Conservation (phyloP, 345 rosid genomes). For the Jatropha curcas region DNA sequence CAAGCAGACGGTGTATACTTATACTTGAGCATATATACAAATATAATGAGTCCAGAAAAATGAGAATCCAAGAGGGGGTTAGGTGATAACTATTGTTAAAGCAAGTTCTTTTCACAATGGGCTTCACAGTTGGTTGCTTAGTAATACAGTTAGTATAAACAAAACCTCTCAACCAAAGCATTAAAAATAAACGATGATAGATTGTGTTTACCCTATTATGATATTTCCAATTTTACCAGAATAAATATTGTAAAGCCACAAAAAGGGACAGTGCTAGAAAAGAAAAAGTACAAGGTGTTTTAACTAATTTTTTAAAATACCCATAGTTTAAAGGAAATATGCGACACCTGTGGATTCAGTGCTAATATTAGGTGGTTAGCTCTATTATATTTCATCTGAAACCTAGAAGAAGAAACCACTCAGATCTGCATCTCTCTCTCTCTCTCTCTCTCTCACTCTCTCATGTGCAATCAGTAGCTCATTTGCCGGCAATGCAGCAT, state of each 20-base stretch:
- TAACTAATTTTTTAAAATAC: not conserved
- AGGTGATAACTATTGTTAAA: not conserved
- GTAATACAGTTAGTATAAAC: not conserved
- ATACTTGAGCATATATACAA: not conserved
- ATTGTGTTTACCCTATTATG: not conserved
- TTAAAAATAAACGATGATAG: not conserved
- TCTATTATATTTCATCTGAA: too few relatives aligned
- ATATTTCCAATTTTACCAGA: not conserved
- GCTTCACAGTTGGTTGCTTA: not conserved
- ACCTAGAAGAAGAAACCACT: not conserved
- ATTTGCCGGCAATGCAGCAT: not conserved
- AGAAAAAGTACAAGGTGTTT: not conserved
- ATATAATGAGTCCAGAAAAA: not conserved
- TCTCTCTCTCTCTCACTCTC: not conserved
- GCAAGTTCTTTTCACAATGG: not conserved
- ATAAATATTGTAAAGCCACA: not conserved
- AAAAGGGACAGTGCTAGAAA: not conserved
- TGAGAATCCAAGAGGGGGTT: not conserved
- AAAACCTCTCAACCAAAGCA: not conserved
- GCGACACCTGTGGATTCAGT: not conserved
- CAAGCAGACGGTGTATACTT: conserved; percentile 6
- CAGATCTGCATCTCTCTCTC: not conserved
- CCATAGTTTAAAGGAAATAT: not conserved
- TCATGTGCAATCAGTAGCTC: too few relatives aligned
- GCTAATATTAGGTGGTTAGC: not conserved